Evolutionary conservation across 495 filamentous ascomycete species (phyloP), one percentile per base, ranked within the genome.

Genomic region (Tuber magnatum): DNA sequence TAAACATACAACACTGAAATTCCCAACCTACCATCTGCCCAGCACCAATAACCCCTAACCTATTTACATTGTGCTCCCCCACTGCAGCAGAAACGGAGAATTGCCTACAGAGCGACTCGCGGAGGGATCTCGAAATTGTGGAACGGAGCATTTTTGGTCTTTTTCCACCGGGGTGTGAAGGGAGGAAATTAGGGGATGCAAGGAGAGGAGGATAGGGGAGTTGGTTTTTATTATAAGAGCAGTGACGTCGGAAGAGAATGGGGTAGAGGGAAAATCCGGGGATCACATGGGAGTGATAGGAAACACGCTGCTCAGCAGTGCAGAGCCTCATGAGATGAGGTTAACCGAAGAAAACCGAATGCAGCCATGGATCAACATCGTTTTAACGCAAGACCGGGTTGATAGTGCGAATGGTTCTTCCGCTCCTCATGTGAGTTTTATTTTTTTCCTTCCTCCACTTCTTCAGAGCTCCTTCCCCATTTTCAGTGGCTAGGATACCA

Each of bases 1-100:
- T 5, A 38, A 1, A 24, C 39, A 73, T 6, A 46, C 9, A 22
- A 28, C 32, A 74, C 56, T 71, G 20, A 41, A 68, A 68, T 44
- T 24, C 5, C 24, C 44, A 73, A 83, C 84, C 83, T 86, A 95
- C 93, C 93, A 98, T 98, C 83, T 98, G 96, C 28, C 96, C 96
- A 70, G 94, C 95, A 75, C 96, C 96, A 80, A 99, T 86, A 43
- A 99, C 96, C 74, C 95, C 95, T 32, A 99, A 85, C 73, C 89
- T 91, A 85, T 94, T 96, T 69, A 98, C 92, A 85, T 94, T 75
- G 51, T 79, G 76, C 70, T 14, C 43, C n/a, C 56, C 69, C 56
- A 40, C 56, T 12, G 69, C 73, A 24, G 32, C 44, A 0, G 76
- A 75, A 38, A 72, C 46, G n/a, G 76, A 72, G 39, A 70, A 65